Evolutionary conservation across 1,284 basidiomycete genomes (phyloP), one percentile per base, ranked within the genome.

Genomic region (Trametes hirsuta): DNA sequence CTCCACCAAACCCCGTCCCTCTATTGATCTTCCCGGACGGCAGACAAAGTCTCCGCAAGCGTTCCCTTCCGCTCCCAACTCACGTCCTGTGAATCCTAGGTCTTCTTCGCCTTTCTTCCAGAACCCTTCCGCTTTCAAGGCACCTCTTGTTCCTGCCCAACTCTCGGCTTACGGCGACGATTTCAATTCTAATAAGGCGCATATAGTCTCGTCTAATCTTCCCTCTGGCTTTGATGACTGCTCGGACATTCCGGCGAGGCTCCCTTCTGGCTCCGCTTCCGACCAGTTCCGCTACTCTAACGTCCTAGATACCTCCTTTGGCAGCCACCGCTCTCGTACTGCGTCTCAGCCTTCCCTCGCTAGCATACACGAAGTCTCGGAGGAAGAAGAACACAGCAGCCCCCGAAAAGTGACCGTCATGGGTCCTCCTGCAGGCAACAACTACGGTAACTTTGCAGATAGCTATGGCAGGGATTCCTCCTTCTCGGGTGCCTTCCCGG

Each of bases 101-200:
- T n/a, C n/a, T n/a, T n/a, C n/a, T n/a, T n/a, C n/a, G n/a, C n/a
- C n/a, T n/a, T n/a, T n/a, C n/a, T n/a, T n/a, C n/a, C n/a, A n/a
- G n/a, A n/a, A n/a, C n/a, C n/a, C n/a, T n/a, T n/a, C n/a, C n/a
- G n/a, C n/a, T n/a, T n/a, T n/a, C n/a, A n/a, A n/a, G n/a, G n/a
- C n/a, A n/a, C n/a, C n/a, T n/a, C n/a, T n/a, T 65, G 51, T 55
- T 35, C 58, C 66, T 24, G 49, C 64, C 11, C 66, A 61, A 39
- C 40, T 61, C 30, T 40, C 60, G 35, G 25, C 59, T 21, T 60
- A 66, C 42, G 39, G 41, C 11, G 65, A 69, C 40, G 66, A 68
- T 1, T 58, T 72, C 44, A 66, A 59, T 54, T 56, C 65, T 0
- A 69, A 71, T 53, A 48, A 60, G 36, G 66, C 71, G 72, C 72